phyloP scores from a whole-genome alignment of 2,329 filamentous ascomycete species.

The Hymenoscyphus albidus region DNA sequence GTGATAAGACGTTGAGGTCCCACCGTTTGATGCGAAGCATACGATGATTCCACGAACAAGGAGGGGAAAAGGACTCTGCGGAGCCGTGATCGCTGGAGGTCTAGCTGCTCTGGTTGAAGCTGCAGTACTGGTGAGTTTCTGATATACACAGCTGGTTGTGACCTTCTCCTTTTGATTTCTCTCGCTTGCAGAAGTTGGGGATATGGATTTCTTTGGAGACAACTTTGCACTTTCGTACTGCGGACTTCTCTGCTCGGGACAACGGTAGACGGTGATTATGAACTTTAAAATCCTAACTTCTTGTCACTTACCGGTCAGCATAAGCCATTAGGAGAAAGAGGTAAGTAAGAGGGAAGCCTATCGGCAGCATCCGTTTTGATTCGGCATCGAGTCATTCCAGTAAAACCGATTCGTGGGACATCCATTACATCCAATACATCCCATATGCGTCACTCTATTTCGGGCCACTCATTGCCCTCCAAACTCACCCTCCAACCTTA shows the following conservation, averaged over 20 bases:
- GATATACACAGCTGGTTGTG: not conserved
- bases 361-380: not conserved
- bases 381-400: not conserved
- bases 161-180: not conserved
- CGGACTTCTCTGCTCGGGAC: too few species aligned
- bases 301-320: too few species aligned
- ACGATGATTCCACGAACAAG: not conserved
- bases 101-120: not conserved
- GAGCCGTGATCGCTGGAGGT: not conserved
- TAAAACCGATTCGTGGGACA: not conserved
- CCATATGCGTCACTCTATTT: too few species aligned
- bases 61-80: not conserved
- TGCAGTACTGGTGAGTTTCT: not conserved
- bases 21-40: not conserved
- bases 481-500: too few species aligned
- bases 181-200: too few species aligned
- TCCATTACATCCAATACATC: too few species aligned
- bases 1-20: not conserved
- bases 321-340: too few species aligned
- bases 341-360: too few species aligned
- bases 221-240: too few species aligned
- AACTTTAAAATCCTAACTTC: not conserved
- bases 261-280: not conserved
- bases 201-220: too few species aligned
- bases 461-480: too few species aligned